Percentiles rank a stretch among this genome's conserved stretches.
These are phyloP conservation scores for Trichophyton schoenleinii DNA, from an alignment of 2,329 filamentous ascomycete species.

Conservation along the genomic window DNA sequence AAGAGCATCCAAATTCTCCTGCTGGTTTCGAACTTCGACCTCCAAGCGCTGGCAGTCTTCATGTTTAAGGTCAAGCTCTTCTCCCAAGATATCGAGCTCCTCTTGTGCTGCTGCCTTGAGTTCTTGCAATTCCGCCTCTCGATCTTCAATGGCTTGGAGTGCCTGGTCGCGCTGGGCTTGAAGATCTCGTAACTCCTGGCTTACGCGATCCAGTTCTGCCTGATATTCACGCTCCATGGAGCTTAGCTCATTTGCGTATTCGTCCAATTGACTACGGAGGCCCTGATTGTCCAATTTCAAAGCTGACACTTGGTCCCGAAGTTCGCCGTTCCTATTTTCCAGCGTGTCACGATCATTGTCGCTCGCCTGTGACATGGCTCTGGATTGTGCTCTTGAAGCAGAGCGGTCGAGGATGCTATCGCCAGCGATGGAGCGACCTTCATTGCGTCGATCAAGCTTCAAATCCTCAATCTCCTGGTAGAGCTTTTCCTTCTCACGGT, in stretches of 20 bases:
- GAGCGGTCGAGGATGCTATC: conserved; percentile 94
- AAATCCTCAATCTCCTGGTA: conserved; percentile 97
- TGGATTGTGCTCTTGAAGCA: conserved; percentile 65
- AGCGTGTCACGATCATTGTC: conserved; percentile 69
- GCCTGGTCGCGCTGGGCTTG: conserved; percentile 81
- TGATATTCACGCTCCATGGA: conserved; percentile 59
- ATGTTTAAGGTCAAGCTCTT: conserved; percentile 59
- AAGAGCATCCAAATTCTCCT: conserved; percentile 80
- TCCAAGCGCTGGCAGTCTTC: conserved; percentile 58
- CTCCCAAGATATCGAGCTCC: conserved; percentile 45
- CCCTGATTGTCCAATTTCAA: conserved; percentile 84
- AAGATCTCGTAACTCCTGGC: conserved; percentile 66
- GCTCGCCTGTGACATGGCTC: conserved; percentile 63
- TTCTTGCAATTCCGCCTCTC: conserved; percentile 39
- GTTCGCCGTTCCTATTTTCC: conserved; percentile 68
- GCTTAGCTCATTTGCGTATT: conserved; percentile 68
- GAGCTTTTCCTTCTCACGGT: conserved; percentile 84
- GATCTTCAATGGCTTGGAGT: conserved; percentile 56
- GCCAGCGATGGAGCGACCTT: conserved; percentile 49
- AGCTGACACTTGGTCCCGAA: conserved; percentile 76
- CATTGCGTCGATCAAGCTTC: conserved; percentile 71
- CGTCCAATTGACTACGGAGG: conserved; percentile 68
- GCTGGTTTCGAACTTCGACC: conserved; percentile 59
- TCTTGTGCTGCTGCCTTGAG: conserved; percentile 47
- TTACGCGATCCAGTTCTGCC: conserved; percentile 65